Percentiles rank a stretch among this genome's conserved stretches.
Conservation (phyloP, 306 rosid species). For the Quercus suber region DNA sequence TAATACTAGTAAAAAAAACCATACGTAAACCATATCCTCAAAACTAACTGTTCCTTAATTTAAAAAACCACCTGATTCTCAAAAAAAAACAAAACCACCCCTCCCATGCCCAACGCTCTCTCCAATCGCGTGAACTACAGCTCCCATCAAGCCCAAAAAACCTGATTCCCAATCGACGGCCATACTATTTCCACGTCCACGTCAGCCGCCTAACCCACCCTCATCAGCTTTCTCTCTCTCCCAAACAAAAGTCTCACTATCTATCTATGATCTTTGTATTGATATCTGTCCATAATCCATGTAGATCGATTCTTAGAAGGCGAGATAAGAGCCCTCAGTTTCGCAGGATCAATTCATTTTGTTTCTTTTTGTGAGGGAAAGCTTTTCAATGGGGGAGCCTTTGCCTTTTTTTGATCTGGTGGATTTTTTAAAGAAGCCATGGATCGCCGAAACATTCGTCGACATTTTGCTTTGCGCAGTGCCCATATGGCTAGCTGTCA, state of each 20-base stretch:
- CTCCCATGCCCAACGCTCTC: not conserved
- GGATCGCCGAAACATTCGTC: conserved; percentile 85
- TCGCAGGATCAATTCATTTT: not conserved
- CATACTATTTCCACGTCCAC: conserved; percentile 29
- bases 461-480: conserved; percentile 91
- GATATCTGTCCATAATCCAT: conserved; percentile 12
- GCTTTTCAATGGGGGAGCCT: conserved; percentile 57
- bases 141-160: not conserved
- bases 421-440: conserved; percentile 74
- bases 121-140: not conserved
- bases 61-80: no score
- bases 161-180: conserved; percentile 28
- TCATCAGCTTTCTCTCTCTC: not conserved
- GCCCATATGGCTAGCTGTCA: conserved; percentile 97
- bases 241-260: not conserved
- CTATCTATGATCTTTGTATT: not conserved
- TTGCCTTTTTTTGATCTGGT: conserved; percentile 64
- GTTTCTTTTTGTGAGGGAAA: not conserved
- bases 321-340: not conserved
- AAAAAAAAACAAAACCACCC: no score
- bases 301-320: conserved; percentile 1
- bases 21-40: not conserved
- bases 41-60: not conserved
- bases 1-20: no score
- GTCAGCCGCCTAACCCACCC: conserved; percentile 1